Evolutionary conservation across 768 basidiomycete species (phyloP), one percentile per base, ranked within the genome.

Genomic region (Favolaschia claudopus): DNA sequence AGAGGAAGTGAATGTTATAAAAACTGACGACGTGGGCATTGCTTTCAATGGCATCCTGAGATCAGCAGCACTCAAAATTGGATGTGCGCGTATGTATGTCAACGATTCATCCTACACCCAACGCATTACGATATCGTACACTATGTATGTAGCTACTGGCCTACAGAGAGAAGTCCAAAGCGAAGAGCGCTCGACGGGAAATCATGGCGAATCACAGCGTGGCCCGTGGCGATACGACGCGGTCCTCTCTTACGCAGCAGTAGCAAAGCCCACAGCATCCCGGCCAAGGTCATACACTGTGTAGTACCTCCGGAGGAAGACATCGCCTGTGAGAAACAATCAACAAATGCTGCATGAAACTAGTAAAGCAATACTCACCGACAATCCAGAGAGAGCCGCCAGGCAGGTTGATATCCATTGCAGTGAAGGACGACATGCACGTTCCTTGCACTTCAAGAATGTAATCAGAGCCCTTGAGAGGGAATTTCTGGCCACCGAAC

Each of bases 391-490:
- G 79, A n/a, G 85, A 75, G 38, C 87, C 86, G 62, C 88, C 86
- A 1, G 91, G 91, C 38, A 92, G 70, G 67, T 93, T 91, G 77
- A 97, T 89, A 71, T 98, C 95, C 76, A 98, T 76, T 22, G 92
- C 93, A 40, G 87, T 92, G 82, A 99, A 99, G 17, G 96, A 79
- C 19, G 93, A 95, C 62, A 99, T 92, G 74, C 97, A 99, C 15
- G 93, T 93, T 24, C 93, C 94, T 72, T 91, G 89, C 14, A 96
- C 84, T 61, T 99, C 82, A 46, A 99, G 83, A 67, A 98, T 81
- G 76, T 99, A 99, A 72, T 99, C 96, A 4, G 79, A 82, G 31
- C 89, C 91, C 74, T 88, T 85, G 69, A 99, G 77, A 2, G 88
- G 77, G 77, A 92, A 98, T 2, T 85, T 74, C 72, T 89, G 86